Evolutionary conservation across 129 eudicot species (phyloP).

Genomic region (Chrysanthemum makinoi): DNA sequence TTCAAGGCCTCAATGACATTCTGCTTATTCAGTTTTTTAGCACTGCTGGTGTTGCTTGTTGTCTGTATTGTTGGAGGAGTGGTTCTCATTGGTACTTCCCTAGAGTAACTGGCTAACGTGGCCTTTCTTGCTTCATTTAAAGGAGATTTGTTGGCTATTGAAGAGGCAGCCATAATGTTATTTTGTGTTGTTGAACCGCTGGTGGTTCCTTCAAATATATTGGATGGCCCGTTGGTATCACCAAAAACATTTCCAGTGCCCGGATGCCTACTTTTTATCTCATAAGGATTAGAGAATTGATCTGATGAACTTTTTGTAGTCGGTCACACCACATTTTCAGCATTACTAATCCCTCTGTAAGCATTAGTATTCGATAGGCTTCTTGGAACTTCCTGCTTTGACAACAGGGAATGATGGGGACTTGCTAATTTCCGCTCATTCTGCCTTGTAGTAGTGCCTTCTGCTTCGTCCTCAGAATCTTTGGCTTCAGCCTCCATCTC

Average conservation of each 20-base stretch:
- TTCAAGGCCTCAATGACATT: slow-evolving; percentile 25
- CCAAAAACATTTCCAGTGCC: slow-evolving; percentile 16
- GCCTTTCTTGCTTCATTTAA: slow-evolving; percentile 31
- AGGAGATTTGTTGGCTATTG: slow-evolving; percentile 36
- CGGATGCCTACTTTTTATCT: slow-evolving; percentile 8
- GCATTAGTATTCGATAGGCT: slow-evolving; percentile 31
- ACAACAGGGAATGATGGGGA: slow-evolving; percentile 29
- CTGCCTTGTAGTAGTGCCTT: slow-evolving; percentile 28
- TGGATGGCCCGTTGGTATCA: slow-evolving; percentile 27
- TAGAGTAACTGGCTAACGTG: slow-evolving; percentile 19
- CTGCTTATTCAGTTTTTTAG: slow-evolving; percentile 21
- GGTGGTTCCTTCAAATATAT: slow-evolving; percentile 9
- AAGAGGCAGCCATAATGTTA: slow-evolving; percentile 30
- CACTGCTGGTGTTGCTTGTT: slow-evolving; percentile 27
- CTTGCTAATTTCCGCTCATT: slow-evolving; percentile 23
- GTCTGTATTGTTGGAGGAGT: slow-evolving; percentile 29
- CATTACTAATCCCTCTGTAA: slow-evolving; percentile 27
- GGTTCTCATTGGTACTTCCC: slow-evolving; percentile 39
- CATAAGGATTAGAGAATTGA: slow-evolving; percentile 21
- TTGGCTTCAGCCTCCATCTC: slow-evolving; percentile 86
- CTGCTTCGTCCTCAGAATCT: slow-evolving; percentile 81
- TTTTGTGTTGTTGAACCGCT: slow-evolving; percentile 29
- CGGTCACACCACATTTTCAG: slow-evolving; percentile 22
- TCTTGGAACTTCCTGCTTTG: slow-evolving; percentile 35
- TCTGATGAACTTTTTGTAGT: slow-evolving; percentile 29